A percentile compares a stretch with the other conserved stretches of the same genome.
These are phyloP conservation scores for Westerdykella aurantiaca DNA, from an alignment of 2,329 filamentous ascomycete genomes.

Conservation along the genomic window DNA sequence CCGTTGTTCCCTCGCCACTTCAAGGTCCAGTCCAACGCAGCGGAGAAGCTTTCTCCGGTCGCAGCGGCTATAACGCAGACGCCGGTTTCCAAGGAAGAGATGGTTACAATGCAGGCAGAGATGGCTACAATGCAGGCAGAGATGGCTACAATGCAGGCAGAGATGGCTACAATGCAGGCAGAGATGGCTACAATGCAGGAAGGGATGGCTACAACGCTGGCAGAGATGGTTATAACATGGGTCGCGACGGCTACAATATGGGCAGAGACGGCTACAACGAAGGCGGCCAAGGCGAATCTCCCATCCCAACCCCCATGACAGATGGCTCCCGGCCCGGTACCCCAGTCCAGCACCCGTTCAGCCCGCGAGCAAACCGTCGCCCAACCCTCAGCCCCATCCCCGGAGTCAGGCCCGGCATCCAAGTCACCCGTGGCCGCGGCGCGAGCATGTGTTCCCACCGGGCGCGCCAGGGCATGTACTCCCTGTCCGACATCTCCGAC, in stretches of 20 bases:
- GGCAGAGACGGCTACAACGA: slow-evolving; percentile 10
- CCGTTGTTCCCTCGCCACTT: slow-evolving; percentile 1
- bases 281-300: slow-evolving; percentile 25
- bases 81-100: slow-evolving; percentile 7
- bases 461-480: slow-evolving; percentile 26
- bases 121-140: slow-evolving; percentile 18
- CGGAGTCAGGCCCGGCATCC: slow-evolving; percentile 31
- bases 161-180: slow-evolving; percentile 17
- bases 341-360: slow-evolving; percentile 24
- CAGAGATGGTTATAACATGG: slow-evolving; percentile 27
- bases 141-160: slow-evolving; percentile 27
- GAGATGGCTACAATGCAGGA: slow-evolving; percentile 10
- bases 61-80: slow-evolving; percentile 25
- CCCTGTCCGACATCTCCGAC: slow-evolving; percentile 30
- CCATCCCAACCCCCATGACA: slow-evolving; percentile 24
- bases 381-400: slow-evolving; percentile 36
- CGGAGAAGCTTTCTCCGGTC: slow-evolving; percentile 10
- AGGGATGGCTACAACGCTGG: slow-evolving; percentile 19
- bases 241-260: slow-evolving; percentile 19
- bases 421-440: slow-evolving; percentile 25
- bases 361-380: slow-evolving; percentile 28
- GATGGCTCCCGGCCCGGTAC: slow-evolving; percentile 32
- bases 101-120: slow-evolving; percentile 14
- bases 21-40: slow-evolving; percentile 21
- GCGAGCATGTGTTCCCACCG: slow-evolving; percentile 26